Conservation (phyloP, 768 basidiomycete species). For the Gelatoporia subvermispora region DNA sequence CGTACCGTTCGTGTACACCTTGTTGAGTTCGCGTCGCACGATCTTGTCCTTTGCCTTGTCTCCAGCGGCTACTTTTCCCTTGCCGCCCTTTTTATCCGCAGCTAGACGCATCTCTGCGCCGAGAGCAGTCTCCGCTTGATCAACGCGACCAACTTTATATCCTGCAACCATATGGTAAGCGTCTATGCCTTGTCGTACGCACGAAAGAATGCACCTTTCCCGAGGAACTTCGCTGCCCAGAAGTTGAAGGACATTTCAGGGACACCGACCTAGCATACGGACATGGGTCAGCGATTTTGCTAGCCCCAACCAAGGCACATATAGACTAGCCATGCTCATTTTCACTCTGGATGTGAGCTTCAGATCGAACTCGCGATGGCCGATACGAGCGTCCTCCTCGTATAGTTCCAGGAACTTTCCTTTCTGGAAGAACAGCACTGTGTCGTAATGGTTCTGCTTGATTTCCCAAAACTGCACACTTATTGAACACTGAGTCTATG, state of each 20-base stretch:
- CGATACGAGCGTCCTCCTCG: conserved; percentile 90
- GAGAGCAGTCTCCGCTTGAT: conserved; percentile 94
- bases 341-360: conserved; percentile 91
- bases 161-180: conserved; percentile 35
- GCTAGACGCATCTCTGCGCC: conserved; percentile 95
- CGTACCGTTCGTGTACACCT: conserved; percentile 95
- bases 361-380: conserved; percentile 92
- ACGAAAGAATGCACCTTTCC: conserved; percentile 45
- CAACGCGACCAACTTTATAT: conserved; percentile 93
- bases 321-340: conserved; percentile 91
- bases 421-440: conserved; percentile 98
- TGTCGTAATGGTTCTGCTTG: conserved; percentile 97
- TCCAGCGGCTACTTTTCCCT: conserved; percentile 27
- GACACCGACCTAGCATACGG: conserved; percentile 70
- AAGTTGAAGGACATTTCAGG: conserved; percentile 92
- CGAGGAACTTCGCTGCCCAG: conserved; percentile 88
- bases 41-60: conserved; percentile 79
- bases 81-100: conserved; percentile 53
- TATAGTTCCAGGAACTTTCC: conserved; percentile 94
- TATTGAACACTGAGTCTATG: background rate
- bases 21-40: conserved; percentile 75
- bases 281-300: background rate
- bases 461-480: conserved; percentile 53
- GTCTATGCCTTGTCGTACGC: background rate
- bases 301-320: background rate